Percentiles rank a stretch among this genome's conserved stretches.
Evolutionary conservation across 202 grass and related monocot genomes (phyloP).

Genomic region (Panicum hallii): DNA sequence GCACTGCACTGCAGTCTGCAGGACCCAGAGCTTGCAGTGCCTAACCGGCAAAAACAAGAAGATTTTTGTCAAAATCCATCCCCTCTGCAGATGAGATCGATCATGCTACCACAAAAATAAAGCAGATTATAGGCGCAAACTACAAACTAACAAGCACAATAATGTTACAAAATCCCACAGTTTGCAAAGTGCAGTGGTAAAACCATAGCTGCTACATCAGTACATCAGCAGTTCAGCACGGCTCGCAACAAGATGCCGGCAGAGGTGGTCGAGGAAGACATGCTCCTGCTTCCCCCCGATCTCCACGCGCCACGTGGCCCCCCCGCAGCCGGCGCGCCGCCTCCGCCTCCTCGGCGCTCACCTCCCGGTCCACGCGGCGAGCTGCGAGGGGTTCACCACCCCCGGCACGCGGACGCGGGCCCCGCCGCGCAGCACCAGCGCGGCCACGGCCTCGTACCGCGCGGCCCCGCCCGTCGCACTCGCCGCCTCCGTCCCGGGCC

Average conservation of each 20-base stretch:
- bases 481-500: neutral
- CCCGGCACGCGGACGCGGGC: conserved; percentile 56
- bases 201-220: neutral
- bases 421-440: conserved; percentile 53
- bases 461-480: neutral
- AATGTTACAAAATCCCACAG: neutral
- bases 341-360: conserved; percentile 2
- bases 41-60: neutral
- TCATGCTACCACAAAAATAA: neutral
- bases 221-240: too few species aligned
- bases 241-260: too few species aligned
- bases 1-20: neutral
- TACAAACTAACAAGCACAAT: neutral
- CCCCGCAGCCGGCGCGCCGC: neutral
- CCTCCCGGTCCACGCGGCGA: conserved; percentile 55
- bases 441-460: conserved; percentile 43
- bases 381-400: conserved; percentile 74
- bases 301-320: neutral
- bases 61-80: neutral
- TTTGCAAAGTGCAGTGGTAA: neutral
- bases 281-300: neutral
- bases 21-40: neutral
- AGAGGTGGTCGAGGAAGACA: neutral
- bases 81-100: neutral
- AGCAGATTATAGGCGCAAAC: neutral